These are phyloP conservation scores for Pinus tabuliformis DNA, from an alignment of 75 land plant genomes.

Conservation along the genomic window DNA sequence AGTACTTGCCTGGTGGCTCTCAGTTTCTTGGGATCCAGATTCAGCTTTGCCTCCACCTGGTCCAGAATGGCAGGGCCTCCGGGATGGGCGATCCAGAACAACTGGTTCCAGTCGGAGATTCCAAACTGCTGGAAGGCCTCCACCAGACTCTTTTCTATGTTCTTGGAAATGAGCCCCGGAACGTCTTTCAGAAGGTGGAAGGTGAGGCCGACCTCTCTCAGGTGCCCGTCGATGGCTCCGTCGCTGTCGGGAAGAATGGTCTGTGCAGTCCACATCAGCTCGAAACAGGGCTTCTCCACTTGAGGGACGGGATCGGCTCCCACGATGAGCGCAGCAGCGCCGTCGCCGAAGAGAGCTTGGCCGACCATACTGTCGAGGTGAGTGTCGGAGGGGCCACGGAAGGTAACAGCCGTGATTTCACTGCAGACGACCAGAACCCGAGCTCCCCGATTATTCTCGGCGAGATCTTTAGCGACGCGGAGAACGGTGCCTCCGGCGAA, in stretches of 20 bases:
- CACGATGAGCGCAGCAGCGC: constrained; percentile 35
- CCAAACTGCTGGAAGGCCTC: constrained; percentile 19
- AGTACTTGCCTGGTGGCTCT: constrained; percentile 40
- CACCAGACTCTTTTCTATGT: too few relatives aligned
- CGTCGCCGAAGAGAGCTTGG: constrained; percentile 39
- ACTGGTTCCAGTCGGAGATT: constrained; percentile 20
- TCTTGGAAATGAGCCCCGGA: neutral
- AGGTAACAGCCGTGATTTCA: constrained; percentile 13
- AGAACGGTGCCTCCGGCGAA: constrained; percentile 33
- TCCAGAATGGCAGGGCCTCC: constrained; percentile 49
- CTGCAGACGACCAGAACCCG: constrained; percentile 24
- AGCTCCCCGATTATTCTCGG: constrained; percentile 39
- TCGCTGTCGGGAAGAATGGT: neutral
- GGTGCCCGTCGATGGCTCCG: constrained; percentile 15
- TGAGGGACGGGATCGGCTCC: constrained; percentile 39
- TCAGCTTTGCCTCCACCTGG: constrained; percentile 29
- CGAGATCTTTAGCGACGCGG: constrained; percentile 17
- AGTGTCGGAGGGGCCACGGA: constrained; percentile 30
- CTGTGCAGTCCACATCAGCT: constrained; percentile 2
- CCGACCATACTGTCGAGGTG: constrained; percentile 40
- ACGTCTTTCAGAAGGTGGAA: constrained; percentile 23
- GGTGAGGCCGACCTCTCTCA: constrained; percentile 29
- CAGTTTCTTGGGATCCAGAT: constrained; percentile 21
- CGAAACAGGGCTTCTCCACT: constrained; percentile 39
- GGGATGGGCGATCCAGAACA: constrained; percentile 51